Percentiles rank a stretch among this genome's conserved stretches.
Conservation (phyloP, 2,329 filamentous ascomycete species). For the Ophiostoma perfectum region DNA sequence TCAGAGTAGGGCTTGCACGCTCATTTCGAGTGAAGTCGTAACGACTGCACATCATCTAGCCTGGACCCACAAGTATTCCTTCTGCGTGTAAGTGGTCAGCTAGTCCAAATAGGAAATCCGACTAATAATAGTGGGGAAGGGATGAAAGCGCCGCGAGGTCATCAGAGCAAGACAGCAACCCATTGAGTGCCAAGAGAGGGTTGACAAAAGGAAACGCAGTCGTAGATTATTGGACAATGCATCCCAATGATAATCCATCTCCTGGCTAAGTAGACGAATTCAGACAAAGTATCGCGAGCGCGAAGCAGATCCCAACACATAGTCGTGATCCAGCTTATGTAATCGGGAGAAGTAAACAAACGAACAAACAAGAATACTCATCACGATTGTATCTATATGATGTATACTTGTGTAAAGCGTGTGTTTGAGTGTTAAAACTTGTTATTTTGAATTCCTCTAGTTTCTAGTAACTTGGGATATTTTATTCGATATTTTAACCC, state of each 20-base stretch:
- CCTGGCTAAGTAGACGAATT: background rate
- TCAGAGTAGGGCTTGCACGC: too few relatives aligned
- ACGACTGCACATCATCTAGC: background rate
- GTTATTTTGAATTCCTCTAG: too few relatives aligned
- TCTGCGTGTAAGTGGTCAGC: constrained; percentile 1
- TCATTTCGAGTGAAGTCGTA: background rate
- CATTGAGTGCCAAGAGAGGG: background rate
- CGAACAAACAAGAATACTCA: background rate
- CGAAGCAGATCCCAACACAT: background rate
- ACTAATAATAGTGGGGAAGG: background rate
- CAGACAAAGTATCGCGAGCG: background rate
- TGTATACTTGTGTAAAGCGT: too few relatives aligned
- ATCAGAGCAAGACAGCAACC: background rate
- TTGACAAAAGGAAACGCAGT: background rate
- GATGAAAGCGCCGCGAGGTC: background rate
- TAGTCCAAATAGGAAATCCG: background rate
- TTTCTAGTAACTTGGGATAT: too few relatives aligned
- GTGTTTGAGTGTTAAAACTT: too few relatives aligned
- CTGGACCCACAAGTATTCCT: background rate
- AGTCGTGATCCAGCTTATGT: background rate
- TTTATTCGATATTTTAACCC: too few relatives aligned
- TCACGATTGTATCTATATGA: background rate
- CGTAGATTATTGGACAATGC: background rate
- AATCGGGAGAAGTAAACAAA: background rate
- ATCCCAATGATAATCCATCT: background rate